These are phyloP conservation scores for Gomphus sp. DNA, from an alignment of 1,284 basidiomycete species.

Conservation along the genomic window DNA sequence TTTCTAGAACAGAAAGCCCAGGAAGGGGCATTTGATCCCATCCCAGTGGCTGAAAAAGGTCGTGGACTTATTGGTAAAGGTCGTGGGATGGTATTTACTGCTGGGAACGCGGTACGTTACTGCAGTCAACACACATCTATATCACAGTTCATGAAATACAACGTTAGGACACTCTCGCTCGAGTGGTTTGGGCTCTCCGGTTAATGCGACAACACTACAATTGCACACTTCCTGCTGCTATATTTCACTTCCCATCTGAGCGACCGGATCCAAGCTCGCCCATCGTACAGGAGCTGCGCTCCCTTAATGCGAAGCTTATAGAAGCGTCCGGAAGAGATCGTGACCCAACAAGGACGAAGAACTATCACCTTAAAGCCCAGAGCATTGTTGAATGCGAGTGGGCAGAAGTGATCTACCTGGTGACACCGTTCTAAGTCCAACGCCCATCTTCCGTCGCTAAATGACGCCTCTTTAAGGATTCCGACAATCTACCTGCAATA, in stretches of 20 bases:
- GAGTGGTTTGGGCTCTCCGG: slow-evolving; percentile 28
- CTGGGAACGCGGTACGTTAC: slow-evolving; percentile 27
- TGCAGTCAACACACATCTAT: background rate
- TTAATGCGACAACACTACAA: slow-evolving; percentile 21
- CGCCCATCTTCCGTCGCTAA: background rate
- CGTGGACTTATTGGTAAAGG: slow-evolving; percentile 10
- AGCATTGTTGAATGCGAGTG: slow-evolving; percentile 31
- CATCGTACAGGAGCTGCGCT: slow-evolving; percentile 21
- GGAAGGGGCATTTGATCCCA: slow-evolving; percentile 15
- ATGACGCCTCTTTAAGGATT: slow-evolving; percentile 15
- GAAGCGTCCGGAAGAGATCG: slow-evolving; percentile 23
- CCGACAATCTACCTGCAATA: slow-evolving; percentile 28
- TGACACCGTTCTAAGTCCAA: background rate
- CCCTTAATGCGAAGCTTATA: slow-evolving; percentile 26
- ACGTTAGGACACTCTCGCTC: slow-evolving; percentile 25
- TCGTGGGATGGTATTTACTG: slow-evolving; percentile 30
- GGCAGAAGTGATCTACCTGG: slow-evolving; percentile 32
- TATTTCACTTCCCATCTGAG: slow-evolving; percentile 32
- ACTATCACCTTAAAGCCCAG: slow-evolving; percentile 34
- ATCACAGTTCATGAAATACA: background rate
- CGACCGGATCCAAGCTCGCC: slow-evolving; percentile 21
- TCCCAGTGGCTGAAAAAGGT: slow-evolving; percentile 7
- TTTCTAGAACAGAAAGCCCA: slow-evolving; percentile 15
- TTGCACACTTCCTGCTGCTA: slow-evolving; percentile 19
- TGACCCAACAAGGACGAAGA: slow-evolving; percentile 24